phyloP scores from a whole-genome alignment of 2,329 filamentous ascomycete genomes.

The Trichoderma cornu-damae region DNA sequence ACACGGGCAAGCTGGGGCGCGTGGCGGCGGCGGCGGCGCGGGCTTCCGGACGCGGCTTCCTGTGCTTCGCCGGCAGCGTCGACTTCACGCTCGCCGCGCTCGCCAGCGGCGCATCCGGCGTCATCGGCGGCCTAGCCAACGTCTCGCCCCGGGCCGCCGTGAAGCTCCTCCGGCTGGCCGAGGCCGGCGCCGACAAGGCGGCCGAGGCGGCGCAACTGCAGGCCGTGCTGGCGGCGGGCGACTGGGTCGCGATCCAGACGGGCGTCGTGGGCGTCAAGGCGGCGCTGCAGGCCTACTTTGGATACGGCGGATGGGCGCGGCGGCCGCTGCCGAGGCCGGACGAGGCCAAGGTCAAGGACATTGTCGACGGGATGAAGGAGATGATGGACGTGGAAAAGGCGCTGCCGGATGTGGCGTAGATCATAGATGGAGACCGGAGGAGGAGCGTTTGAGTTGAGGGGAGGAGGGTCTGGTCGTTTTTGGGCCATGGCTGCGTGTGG shows the following conservation, averaged over 20 bases:
- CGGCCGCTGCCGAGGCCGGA: slow-evolving; percentile 27
- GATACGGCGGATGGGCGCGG: slow-evolving; percentile 55
- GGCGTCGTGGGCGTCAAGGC: slow-evolving; percentile 69
- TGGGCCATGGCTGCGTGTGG: not conserved
- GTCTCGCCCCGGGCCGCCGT: slow-evolving; percentile 63
- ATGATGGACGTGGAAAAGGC: slow-evolving; percentile 23
- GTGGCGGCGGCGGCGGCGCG: slow-evolving; percentile 41
- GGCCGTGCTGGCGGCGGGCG: slow-evolving; percentile 59
- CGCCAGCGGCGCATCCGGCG: slow-evolving; percentile 63
- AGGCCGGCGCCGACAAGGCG: slow-evolving; percentile 51
- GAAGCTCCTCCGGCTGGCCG: slow-evolving; percentile 55
- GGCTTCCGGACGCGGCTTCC: slow-evolving; percentile 55
- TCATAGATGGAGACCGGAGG: not conserved
- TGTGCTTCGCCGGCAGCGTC: slow-evolving; percentile 67
- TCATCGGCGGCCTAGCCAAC: slow-evolving; percentile 68
- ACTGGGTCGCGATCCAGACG: slow-evolving; percentile 68
- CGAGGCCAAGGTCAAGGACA: slow-evolving; percentile 18
- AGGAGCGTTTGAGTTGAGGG: too few species aligned
- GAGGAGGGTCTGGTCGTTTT: not conserved
- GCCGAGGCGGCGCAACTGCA: slow-evolving; percentile 63
- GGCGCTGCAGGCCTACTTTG: slow-evolving; percentile 59
- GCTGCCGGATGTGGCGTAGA: slow-evolving; percentile 17
- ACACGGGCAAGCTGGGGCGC: slow-evolving; percentile 64
- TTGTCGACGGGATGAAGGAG: slow-evolving; percentile 22
- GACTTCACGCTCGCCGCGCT: slow-evolving; percentile 68